Conservation (phyloP, 228 moss, liverwort and hornwort species). For the Sphagnum fallax region DNA sequence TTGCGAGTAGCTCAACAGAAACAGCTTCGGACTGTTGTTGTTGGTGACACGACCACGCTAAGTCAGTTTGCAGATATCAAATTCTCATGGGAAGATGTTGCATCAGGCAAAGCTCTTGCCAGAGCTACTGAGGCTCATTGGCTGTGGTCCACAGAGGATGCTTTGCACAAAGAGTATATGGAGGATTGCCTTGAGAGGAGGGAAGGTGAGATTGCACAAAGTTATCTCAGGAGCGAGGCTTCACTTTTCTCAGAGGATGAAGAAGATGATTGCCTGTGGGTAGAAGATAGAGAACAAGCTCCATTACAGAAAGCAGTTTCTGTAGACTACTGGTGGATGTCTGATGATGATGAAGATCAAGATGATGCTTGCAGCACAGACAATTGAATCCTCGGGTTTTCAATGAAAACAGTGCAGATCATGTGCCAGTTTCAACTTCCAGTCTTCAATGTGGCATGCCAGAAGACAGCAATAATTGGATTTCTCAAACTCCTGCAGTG, state of each 20-base stretch:
- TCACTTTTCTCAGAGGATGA: conserved; percentile 24
- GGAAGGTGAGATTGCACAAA: conserved; percentile 15
- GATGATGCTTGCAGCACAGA: no score
- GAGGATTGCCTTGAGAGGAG: conserved; percentile 27
- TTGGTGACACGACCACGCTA: conserved; percentile 68
- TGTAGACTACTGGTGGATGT: background rate
- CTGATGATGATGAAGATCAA: background rate
- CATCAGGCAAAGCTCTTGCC: conserved; percentile 42
- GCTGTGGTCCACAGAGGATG: conserved; percentile 37
- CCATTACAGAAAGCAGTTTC: background rate
- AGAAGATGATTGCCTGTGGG: conserved; percentile 1
- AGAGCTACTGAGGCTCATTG: conserved; percentile 36
- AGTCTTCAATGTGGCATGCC: no score
- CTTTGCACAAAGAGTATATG: conserved; percentile 8
- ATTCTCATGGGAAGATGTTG: conserved; percentile 57
- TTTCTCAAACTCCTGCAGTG: no score
- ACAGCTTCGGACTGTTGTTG: conserved; percentile 61
- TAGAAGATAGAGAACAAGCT: background rate
- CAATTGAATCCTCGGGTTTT: no score
- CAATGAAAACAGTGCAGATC: no score
- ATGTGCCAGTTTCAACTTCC: no score
- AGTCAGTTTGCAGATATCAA: conserved; percentile 37
- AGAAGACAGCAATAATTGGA: no score
- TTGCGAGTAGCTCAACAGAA: conserved; percentile 62
- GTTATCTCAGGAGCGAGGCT: background rate